Base-by-base conservation (phyloP, 2,329 filamentous ascomycete species). In the Fusarium devonianum region DNA sequence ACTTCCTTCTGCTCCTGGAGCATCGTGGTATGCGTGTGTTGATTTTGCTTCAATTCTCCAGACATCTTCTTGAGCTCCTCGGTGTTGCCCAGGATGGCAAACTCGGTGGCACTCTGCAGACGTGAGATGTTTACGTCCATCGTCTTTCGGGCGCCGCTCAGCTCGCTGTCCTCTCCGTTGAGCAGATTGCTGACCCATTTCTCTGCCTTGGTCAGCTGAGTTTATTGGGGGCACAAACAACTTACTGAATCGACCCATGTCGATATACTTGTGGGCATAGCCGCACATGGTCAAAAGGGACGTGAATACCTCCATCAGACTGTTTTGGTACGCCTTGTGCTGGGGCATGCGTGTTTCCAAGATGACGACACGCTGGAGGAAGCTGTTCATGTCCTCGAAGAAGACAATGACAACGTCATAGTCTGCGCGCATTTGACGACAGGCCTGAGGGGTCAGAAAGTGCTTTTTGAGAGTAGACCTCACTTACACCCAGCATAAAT, bases 351-450 rank as follows among this genome's bases (percentile, higher is more conserved):
- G 55, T 1, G 57, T 59, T 58, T 73, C 67, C 0, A 73, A 47
- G 12, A 73, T 65, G 3, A 67, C 64, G 4, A 73, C 62, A 6
- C 70, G 66, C 41, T 69, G 62, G 11, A 73, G 60, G 29, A 74
- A 72, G 8, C 67, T 67, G 41, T 68, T 68, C 58, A 72, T 71
- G 12, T 69, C 64, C 7, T 69, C 66, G 36, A 75, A 74, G 44
- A 74, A 75, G 7, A 62, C 62, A 13, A 68, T 60, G 4, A 75
- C 65, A 6, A 69, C 55, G 28, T 75, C 70, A 33, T 73, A 74
- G 33, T 75, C 71, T 2, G 68, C 70, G 3, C 64, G 68, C 0
- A 71, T 69, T 13, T 62, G 53, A 11, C 60, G 56, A 10, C 64
- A 67, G 2, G 65, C 66, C 57, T 66, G 19, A 4, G 7, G 9